Percentiles rank a stretch among this genome's conserved stretches.
These are phyloP conservation scores for Penicillium brevicompactum DNA, from an alignment of 2,329 filamentous ascomycete genomes.

Conservation along the genomic window DNA sequence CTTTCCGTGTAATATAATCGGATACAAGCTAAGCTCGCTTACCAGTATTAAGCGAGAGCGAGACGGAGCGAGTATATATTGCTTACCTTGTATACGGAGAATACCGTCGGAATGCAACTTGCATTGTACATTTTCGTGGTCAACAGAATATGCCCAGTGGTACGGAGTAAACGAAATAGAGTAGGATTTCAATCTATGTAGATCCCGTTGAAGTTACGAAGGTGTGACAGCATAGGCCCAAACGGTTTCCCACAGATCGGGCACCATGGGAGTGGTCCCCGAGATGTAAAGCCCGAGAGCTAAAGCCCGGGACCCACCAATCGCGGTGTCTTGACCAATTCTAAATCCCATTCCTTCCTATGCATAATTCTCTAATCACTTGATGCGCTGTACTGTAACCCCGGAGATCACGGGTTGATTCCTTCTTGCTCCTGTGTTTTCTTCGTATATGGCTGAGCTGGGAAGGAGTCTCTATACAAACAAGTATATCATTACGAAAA, in stretches of 20 bases:
- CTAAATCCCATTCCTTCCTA: not conserved
- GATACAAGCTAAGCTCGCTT: not conserved
- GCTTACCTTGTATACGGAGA: too few species aligned
- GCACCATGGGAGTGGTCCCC: conserved; percentile 28
- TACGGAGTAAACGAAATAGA: not conserved
- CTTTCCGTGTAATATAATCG: not conserved
- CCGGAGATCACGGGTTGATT: not conserved
- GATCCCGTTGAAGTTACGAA: not conserved
- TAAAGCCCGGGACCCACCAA: conserved; percentile 12
- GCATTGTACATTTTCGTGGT: too few species aligned
- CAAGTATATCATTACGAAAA: not conserved
- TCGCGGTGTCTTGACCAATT: conserved; percentile 2
- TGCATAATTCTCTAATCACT: not conserved
- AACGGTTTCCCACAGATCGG: conserved; percentile 29
- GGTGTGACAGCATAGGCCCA: conserved; percentile 6
- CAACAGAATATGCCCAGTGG: too few species aligned
- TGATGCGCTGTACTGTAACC: not conserved
- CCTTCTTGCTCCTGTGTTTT: not conserved
- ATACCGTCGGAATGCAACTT: too few species aligned
- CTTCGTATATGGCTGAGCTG: too few species aligned
- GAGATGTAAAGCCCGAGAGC: conserved; percentile 26
- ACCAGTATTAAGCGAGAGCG: not conserved
- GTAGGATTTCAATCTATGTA: not conserved
- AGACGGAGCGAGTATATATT: not conserved
- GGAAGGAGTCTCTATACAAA: too few species aligned